These are phyloP conservation scores for Crucihimalaya himalaica DNA, from an alignment of 345 rosid genomes.

Conservation along the genomic window DNA sequence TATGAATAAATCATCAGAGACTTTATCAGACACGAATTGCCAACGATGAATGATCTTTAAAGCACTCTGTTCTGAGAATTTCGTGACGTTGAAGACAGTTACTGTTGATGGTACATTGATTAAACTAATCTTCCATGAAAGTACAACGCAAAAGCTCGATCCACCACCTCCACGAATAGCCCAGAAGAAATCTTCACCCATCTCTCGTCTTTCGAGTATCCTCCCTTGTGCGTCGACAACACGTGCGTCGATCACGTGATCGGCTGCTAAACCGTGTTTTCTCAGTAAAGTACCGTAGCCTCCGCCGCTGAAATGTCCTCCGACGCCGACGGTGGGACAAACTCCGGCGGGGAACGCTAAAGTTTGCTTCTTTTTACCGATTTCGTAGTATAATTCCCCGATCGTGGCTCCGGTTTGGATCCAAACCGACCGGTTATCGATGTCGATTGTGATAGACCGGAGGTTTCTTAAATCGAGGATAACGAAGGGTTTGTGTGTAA, in stretches of 20 bases:
- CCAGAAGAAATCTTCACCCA: constrained; percentile 81
- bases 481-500: constrained; percentile 47
- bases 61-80: constrained; percentile 42
- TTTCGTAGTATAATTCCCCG: constrained; percentile 57
- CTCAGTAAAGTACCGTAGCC: constrained; percentile 61
- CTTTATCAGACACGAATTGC: constrained; percentile 47
- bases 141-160: constrained; percentile 59
- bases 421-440: constrained; percentile 50
- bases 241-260: constrained; percentile 57
- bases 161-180: constrained; percentile 81
- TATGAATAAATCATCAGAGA: constrained; percentile 51
- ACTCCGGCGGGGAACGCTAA: constrained; percentile 67
- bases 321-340: constrained; percentile 59
- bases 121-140: constrained; percentile 58
- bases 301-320: constrained; percentile 66
- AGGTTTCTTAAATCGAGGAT: constrained; percentile 55
- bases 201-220: constrained; percentile 49
- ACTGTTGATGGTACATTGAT: constrained; percentile 50
- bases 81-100: constrained; percentile 49
- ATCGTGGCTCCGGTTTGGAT: constrained; percentile 60
- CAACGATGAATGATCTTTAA: constrained; percentile 47
- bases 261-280: constrained; percentile 53
- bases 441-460: constrained; percentile 44
- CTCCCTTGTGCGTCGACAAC: constrained; percentile 53
- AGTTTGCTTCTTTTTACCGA: constrained; percentile 39